Conservation (phyloP, 2,329 filamentous ascomycete genomes). For the Talaromyces sp. region DNA sequence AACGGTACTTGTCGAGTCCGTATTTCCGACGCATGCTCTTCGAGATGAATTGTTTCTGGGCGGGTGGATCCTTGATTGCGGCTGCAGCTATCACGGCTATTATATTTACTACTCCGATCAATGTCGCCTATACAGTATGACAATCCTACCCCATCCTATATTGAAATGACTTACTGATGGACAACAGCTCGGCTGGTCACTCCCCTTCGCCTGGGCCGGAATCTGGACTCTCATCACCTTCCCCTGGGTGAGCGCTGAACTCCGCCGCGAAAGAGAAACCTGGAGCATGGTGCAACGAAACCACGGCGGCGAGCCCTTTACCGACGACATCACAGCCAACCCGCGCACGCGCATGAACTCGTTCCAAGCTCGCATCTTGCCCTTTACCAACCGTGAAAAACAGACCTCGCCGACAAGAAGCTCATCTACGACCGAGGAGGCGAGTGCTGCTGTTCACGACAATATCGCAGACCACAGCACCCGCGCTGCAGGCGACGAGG, state of each 20-base stretch:
- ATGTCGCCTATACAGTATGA: constrained; percentile 48
- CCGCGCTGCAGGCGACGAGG: neutral
- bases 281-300: constrained; percentile 35
- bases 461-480: neutral
- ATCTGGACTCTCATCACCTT: constrained; percentile 47
- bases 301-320: constrained; percentile 36
- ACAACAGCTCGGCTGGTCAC: constrained; percentile 39
- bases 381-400: constrained; percentile 13
- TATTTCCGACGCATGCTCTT: constrained; percentile 54
- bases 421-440: neutral
- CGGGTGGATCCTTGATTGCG: constrained; percentile 47
- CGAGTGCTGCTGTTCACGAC: neutral
- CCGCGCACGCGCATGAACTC: constrained; percentile 38
- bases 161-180: neutral
- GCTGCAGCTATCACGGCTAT: constrained; percentile 48
- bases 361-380: constrained; percentile 27
- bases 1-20: constrained; percentile 53
- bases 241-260: constrained; percentile 45
- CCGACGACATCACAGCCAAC: constrained; percentile 36
- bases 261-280: constrained; percentile 43
- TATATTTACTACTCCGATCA: constrained; percentile 48
- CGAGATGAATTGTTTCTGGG: constrained; percentile 57
- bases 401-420: neutral
- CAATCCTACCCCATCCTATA: neutral
- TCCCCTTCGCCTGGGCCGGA: constrained; percentile 42